These are phyloP conservation scores for Sarcomyxa edulis DNA, from an alignment of 768 basidiomycete species.

Conservation along the genomic window DNA sequence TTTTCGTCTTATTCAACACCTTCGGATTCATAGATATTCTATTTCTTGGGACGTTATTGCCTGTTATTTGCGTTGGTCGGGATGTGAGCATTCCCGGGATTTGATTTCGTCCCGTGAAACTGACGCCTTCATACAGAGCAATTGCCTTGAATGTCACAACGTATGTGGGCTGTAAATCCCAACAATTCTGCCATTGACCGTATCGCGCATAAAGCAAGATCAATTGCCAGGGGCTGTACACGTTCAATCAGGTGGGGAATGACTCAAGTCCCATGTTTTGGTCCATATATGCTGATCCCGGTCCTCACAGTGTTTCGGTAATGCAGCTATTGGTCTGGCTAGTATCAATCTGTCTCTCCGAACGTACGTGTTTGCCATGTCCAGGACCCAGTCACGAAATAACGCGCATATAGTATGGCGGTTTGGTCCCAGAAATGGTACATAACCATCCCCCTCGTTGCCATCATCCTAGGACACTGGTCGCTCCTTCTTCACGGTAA, in stretches of 20 bases:
- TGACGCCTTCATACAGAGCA: slow-evolving; percentile 29
- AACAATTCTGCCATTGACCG: slow-evolving; percentile 5
- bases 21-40: no score
- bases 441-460: slow-evolving; percentile 45
- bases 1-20: no score
- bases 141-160: slow-evolving; percentile 55
- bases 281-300: slow-evolving; percentile 1
- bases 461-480: slow-evolving; percentile 54
- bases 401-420: slow-evolving; percentile 44
- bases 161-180: slow-evolving; percentile 25
- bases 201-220: slow-evolving; percentile 34
- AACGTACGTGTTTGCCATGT: slow-evolving; percentile 23
- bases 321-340: slow-evolving; percentile 65
- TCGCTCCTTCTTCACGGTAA: background rate
- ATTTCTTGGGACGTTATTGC: slow-evolving; percentile 65
- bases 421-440: slow-evolving; percentile 60
- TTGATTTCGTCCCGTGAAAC: slow-evolving; percentile 3
- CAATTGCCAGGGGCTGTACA: slow-evolving; percentile 65
- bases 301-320: slow-evolving; percentile 44
- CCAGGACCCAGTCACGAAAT: background rate
- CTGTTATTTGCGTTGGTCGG: slow-evolving; percentile 62
- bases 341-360: slow-evolving; percentile 67
- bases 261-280: slow-evolving; percentile 2
- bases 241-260: slow-evolving; percentile 59
- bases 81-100: no score